Percentiles rank a stretch among this genome's conserved stretches.
These are phyloP conservation scores for Sporopachydermia lactativora DNA, from an alignment of 805 yeast genomes.

Conservation along the genomic window DNA sequence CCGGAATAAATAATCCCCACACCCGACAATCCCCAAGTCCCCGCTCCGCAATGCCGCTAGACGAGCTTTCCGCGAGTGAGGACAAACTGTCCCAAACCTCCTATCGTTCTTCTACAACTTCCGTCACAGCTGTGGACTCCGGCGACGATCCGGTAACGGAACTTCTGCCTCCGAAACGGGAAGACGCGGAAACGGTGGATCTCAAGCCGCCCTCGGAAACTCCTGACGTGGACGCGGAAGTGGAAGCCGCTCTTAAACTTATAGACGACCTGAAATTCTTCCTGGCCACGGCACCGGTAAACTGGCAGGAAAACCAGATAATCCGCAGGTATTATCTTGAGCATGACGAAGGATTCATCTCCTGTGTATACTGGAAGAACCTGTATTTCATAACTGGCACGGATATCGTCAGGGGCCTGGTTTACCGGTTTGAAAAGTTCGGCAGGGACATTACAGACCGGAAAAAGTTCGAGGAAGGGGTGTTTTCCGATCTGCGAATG, in stretches of 20 bases:
- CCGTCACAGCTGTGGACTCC: no score
- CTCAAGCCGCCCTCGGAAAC: no score
- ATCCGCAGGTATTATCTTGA: slow-evolving; percentile 76
- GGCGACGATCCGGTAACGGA: no score
- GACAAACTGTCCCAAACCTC: no score
- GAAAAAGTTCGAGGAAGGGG: slow-evolving; percentile 94
- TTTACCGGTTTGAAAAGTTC: slow-evolving; percentile 77
- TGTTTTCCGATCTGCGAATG: slow-evolving; percentile 79
- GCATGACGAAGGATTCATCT: slow-evolving; percentile 80
- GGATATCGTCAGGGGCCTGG: slow-evolving; percentile 85
- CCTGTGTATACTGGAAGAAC: slow-evolving; percentile 82
- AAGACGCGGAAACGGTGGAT: no score
- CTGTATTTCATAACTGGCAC: slow-evolving; percentile 88
- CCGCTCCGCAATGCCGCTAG: no score
- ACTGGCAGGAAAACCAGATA: slow-evolving; percentile 82
- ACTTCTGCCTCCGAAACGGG: no score
- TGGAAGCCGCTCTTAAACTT: slow-evolving; percentile 41
- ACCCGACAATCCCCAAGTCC: no score
- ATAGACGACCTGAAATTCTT: slow-evolving; percentile 76
- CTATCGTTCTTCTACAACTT: no score
- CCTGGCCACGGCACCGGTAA: slow-evolving; percentile 86
- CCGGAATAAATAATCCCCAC: no score
- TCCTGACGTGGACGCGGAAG: slow-evolving; percentile 5
- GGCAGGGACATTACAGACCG: slow-evolving; percentile 77
- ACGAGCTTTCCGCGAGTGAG: no score